Evolutionary conservation across 257 asterid species (phyloP).

Genomic region (Coffea eugenioides): DNA sequence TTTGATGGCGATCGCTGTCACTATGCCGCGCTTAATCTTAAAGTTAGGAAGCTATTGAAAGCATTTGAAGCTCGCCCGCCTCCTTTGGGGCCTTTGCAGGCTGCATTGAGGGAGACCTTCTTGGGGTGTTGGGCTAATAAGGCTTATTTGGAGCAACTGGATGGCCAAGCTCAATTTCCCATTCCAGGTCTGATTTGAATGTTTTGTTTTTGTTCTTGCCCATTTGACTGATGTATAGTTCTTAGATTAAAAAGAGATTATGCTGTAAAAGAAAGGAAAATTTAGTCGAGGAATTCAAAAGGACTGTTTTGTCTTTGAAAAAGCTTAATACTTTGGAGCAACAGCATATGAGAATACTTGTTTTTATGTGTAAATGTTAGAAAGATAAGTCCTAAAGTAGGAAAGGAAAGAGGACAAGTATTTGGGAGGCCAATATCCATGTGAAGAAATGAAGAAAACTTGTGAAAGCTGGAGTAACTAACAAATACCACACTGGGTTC

Average conservation of each 20-base stretch:
- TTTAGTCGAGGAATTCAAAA: not conserved
- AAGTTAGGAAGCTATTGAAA: constrained; percentile 76
- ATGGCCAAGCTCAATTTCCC: constrained; percentile 17
- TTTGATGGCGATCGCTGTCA: constrained; percentile 98
- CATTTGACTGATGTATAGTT: not conserved
- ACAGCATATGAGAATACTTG: too few species aligned
- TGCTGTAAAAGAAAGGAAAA: not conserved
- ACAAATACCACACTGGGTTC: not conserved
- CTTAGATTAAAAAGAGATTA: not conserved
- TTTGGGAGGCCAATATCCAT: not conserved
- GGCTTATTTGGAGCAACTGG: constrained; percentile 37
- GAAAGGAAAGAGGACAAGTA: not conserved
- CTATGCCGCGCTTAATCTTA: constrained; percentile 89
- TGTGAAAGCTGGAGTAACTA: not conserved
- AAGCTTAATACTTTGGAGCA: not conserved
- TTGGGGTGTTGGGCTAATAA: constrained; percentile 59
- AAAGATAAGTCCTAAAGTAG: too few species aligned
- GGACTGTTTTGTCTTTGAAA: not conserved
- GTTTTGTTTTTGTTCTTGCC: not conserved
- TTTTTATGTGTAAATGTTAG: too few species aligned
- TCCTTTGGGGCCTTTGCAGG: constrained; percentile 73
- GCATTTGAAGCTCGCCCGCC: constrained; percentile 95
- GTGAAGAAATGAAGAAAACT: not conserved
- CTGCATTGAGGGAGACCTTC: constrained; percentile 72
- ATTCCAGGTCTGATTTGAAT: constrained; percentile 13